Conservation (phyloP, 257 asterid species). For the Solanum piurae region DNA sequence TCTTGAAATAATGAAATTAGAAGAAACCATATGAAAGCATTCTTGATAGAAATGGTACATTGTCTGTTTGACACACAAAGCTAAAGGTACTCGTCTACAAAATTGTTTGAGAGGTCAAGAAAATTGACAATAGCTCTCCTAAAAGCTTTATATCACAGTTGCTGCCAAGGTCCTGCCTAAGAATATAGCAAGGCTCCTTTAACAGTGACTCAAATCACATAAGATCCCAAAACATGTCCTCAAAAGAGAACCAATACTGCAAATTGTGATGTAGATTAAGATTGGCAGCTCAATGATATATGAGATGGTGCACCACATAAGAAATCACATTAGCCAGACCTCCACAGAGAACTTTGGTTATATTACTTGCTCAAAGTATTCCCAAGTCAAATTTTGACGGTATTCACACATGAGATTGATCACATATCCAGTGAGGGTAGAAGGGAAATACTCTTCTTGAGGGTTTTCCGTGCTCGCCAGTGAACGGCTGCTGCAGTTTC, state of each 20-base stretch:
- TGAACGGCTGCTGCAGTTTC: constrained; percentile 85
- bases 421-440: constrained; percentile 3
- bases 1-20: background rate
- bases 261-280: background rate
- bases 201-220: background rate
- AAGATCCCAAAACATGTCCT: background rate
- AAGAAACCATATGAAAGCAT: background rate
- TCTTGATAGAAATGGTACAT: background rate
- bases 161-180: background rate
- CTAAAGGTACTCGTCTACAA: background rate
- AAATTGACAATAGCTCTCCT: background rate
- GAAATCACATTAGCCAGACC: background rate
- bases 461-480: constrained; percentile 84
- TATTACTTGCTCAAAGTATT: background rate
- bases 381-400: background rate
- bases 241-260: background rate
- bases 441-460: constrained; percentile 21
- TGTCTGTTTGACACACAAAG: background rate
- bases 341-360: background rate
- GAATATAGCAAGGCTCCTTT: background rate
- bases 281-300: background rate
- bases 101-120: background rate
- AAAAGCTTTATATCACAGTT: background rate
- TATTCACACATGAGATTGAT: background rate
- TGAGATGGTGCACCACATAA: background rate